These are phyloP conservation scores for Pestalotiopsis sp. DNA, from an alignment of 2,329 filamentous ascomycete species.

Conservation along the genomic window DNA sequence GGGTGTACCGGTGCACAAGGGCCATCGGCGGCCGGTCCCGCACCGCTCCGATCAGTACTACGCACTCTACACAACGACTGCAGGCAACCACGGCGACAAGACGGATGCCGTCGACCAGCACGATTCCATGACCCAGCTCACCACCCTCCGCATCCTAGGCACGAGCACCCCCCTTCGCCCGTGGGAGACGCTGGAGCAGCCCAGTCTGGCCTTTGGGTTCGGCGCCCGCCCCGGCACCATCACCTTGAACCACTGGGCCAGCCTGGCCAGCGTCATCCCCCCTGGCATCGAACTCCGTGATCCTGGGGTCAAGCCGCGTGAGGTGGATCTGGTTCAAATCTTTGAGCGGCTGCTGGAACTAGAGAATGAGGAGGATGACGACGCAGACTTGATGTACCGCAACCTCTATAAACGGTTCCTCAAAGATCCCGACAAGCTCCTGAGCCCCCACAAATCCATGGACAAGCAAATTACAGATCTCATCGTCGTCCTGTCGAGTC, in stretches of 20 bases:
- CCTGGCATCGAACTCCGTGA: slow-evolving; percentile 59
- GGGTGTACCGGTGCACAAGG: slow-evolving; percentile 57
- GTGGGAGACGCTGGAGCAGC: slow-evolving; percentile 74
- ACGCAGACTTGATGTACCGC: slow-evolving; percentile 59
- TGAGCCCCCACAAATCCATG: slow-evolving; percentile 61
- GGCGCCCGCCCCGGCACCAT: slow-evolving; percentile 68
- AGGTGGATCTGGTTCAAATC: slow-evolving; percentile 58
- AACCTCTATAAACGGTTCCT: slow-evolving; percentile 69
- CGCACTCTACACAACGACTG: slow-evolving; percentile 52
- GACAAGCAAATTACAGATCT: slow-evolving; percentile 74
- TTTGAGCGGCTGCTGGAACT: slow-evolving; percentile 60
- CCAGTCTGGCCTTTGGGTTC: slow-evolving; percentile 68
- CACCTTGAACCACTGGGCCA: slow-evolving; percentile 70
- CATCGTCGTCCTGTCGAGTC: slow-evolving; percentile 66
- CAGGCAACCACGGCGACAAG: slow-evolving; percentile 40
- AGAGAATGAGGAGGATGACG: slow-evolving; percentile 45
- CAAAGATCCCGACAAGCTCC: slow-evolving; percentile 63
- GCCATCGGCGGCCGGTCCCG: slow-evolving; percentile 53
- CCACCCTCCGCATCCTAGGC: slow-evolving; percentile 52
- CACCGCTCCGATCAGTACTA: slow-evolving; percentile 58
- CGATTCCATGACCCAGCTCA: slow-evolving; percentile 58
- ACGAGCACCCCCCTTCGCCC: slow-evolving; percentile 43
- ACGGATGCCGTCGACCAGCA: slow-evolving; percentile 49
- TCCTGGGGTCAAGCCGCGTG: slow-evolving; percentile 58
- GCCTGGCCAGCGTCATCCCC: slow-evolving; percentile 56